Base-by-base conservation (phyloP, 108 stramenopile species). In the Cyclotella atomus region DNA sequence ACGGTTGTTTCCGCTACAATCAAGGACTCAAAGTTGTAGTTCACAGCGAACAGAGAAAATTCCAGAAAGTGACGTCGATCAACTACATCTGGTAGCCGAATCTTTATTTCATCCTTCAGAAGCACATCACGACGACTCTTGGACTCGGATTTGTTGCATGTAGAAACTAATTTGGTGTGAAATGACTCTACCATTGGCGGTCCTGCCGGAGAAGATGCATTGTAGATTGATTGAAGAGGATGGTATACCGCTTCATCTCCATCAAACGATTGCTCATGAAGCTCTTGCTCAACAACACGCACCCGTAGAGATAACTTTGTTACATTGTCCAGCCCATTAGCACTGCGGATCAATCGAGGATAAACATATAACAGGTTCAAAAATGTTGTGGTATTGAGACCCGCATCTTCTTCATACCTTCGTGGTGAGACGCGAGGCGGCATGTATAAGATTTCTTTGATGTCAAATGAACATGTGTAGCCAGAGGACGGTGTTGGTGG, bases 351-450 rank as follows among this genome's bases (percentile, higher is more conserved):
- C 62, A 81, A 73, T 9, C 87, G 71, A 19, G 94, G 94, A 68
- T 95, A 95, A 2, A 95, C 60, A 54, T 85, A 95, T 67, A 95
- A 65, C 41, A 92, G 45, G 71, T 95, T 95, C 28, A 89, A 32
- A 34, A 88, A 36, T 0, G 72, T 86, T 59, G 82, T 77, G 41
- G 68, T 76, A 23, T 77, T 77, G 0, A 76, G 66, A 10, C 80
- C 71, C 9, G 62, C 50, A 66, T 91, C 88, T 35, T 83, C 66
- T 9, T 81, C 81, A 52, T 87, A 87, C 30, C 70, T 70, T 62
- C 83, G 84, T 4, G 76, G 75, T 10, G 73, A 74, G 23, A 73
- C 59, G 50, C 86, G 74, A 33, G 89, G 85, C 17, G 94, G 89
- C 25, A 95, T 69, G 52, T 75, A 92, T 45, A 92, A 59, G 16